Evolutionary conservation across 2,329 filamentous ascomycete species (phyloP), one percentile per base, ranked within the genome.

Genomic region (Allantophomopsis lycopodina): DNA sequence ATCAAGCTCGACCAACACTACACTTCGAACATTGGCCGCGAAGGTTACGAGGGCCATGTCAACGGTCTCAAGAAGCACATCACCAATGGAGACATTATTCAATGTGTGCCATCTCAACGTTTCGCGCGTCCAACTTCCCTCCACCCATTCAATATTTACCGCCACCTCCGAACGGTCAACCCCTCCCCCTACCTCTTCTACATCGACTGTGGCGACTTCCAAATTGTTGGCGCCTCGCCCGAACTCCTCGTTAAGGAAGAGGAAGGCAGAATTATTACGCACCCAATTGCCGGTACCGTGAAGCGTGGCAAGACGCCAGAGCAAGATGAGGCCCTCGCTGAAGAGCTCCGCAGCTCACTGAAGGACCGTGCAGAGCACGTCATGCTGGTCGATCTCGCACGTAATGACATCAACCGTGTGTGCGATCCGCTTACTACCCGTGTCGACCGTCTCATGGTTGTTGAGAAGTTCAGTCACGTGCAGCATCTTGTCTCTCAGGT

Each of bases 101-200:
- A 98, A 60, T 86, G 87, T 1, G 91, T 98, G 13, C 91, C 91
- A 2, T 95, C 87, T 33, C 91, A 98, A 63, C 78, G 91, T 39
- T 84, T 96, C 55, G 80, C 88, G 7, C 76, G 89, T 20, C 88
- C 88, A 12, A 98, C 91, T 2, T 78, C 76, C 41, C 68, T 98
- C 34, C 91, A 98, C 60, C 89, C 91, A 0, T 98, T 96, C 71
- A 98, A 96, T 66, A 84, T 98, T 53, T 98, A 96, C 69, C 79
- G 89, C 40, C 86, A 94, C 58, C 72, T 98, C 31, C 84, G 91
- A 46, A 94, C 86, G n/a, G 84, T 96, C 54, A 98, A 98, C 58
- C 91, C 91, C 0, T 94, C 87, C 7, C 91, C 91, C 0, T 98
- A 98, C 61, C 76, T 98, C 30, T 98, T 98, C 68, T 98, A 88